Evolutionary conservation across 2,329 filamentous ascomycete genomes (phyloP).

Genomic region (Plenodomus biglobosus): DNA sequence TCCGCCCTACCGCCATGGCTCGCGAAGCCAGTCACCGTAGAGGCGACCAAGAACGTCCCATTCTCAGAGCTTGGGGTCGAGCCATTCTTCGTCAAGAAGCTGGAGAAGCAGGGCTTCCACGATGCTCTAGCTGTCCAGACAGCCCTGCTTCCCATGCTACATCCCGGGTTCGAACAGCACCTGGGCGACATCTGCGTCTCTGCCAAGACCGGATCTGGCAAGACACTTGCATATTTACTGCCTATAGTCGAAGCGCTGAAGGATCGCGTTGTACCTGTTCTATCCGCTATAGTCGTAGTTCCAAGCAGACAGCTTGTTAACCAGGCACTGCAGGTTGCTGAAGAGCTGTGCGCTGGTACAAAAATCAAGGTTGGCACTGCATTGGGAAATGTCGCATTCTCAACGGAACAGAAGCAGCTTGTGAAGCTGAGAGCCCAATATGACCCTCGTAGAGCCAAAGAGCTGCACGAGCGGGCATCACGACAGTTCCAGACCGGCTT

Average conservation of each 20-base stretch:
- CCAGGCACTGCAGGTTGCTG: slow-evolving; percentile 78
- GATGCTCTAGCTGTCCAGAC: slow-evolving; percentile 79
- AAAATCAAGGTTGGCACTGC: slow-evolving; percentile 78
- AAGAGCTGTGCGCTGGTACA: slow-evolving; percentile 69
- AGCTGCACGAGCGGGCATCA: slow-evolving; percentile 47
- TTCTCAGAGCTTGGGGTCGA: slow-evolving; percentile 69
- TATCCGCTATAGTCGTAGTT: slow-evolving; percentile 81
- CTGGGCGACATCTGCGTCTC: slow-evolving; percentile 84
- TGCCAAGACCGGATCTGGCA: slow-evolving; percentile 92
- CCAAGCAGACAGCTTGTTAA: slow-evolving; percentile 88
- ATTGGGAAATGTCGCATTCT: slow-evolving; percentile 76
- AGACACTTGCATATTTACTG: slow-evolving; percentile 87
- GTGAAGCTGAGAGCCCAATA: slow-evolving; percentile 63
- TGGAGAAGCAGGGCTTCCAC: slow-evolving; percentile 69
- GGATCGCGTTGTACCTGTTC: slow-evolving; percentile 61
- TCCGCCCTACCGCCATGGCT: slow-evolving; percentile 82
- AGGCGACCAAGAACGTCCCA: slow-evolving; percentile 59
- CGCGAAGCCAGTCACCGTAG: slow-evolving; percentile 69
- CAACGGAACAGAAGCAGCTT: slow-evolving; percentile 62
- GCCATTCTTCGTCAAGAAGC: slow-evolving; percentile 59
- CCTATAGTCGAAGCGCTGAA: slow-evolving; percentile 80
- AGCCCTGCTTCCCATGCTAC: slow-evolving; percentile 75
- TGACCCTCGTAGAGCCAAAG: slow-evolving; percentile 62
- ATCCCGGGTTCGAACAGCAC: slow-evolving; percentile 63
- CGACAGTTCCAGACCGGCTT: slow-evolving; percentile 34